Evolutionary conservation across 2,329 filamentous ascomycete genomes (phyloP), one percentile per base, ranked within the genome.

Genomic region (Penicillium oxalicum): DNA sequence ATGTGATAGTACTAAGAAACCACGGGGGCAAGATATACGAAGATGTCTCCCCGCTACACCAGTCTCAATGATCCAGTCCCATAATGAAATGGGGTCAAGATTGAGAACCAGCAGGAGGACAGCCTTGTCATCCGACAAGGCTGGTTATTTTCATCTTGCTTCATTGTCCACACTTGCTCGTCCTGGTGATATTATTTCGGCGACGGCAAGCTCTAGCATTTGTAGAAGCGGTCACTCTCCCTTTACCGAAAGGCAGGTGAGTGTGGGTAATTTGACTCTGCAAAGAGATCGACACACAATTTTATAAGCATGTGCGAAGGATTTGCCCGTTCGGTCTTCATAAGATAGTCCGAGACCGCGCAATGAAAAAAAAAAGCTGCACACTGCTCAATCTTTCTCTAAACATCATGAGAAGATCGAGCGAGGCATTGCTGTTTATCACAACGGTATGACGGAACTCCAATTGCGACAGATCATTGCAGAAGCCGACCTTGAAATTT

Each of bases 131-230:
- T 49, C 42, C 33, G 46, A 50, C 56, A 47, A 58, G 60, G 55
- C 60, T 50, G 49, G 56, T 58, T 56, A 50, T 68, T 53, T 75
- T 68, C 64, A 66, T 79, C 69, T 79, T 73, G 77, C 77, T 79
- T 77, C 76, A 69, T 62, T 74, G 74, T 79, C 77, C 75, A 79
- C 77, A 78, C 77, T 74, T 69, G 70, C 72, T 62, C 74, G 72
- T 71, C 74, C 74, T 76, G 67, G 67, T 68, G 61, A 61, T 67
- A 50, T 18, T 54, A 68, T 66, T 68, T 71, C 65, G 73, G 63
- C 69, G 69, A 73, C 70, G 75, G 70, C 74, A 71, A 72, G 77
- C 76, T 79, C 77, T 79, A 79, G 77, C 77, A 72, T 72, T 66
- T 70, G 65, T 67, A 70, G 72, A 74, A 75, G 72, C 72, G 57